These are phyloP conservation scores for Pythium phragmiticola DNA, from an alignment of 352 stramenopile genomes.

Conservation along the genomic window DNA sequence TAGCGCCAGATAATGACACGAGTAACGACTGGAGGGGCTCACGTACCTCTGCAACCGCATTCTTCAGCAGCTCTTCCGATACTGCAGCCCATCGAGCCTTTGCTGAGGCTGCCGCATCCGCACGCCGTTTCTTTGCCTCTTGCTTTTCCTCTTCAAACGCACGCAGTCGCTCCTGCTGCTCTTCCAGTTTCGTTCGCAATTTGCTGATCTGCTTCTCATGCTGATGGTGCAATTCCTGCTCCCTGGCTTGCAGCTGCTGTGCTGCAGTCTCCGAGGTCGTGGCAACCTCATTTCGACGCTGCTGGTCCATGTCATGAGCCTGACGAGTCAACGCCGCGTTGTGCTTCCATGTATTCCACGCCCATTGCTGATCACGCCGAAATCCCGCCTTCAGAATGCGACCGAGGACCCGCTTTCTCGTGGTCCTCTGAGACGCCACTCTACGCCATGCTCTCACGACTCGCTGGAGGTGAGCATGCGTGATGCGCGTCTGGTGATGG, in stretches of 20 bases:
- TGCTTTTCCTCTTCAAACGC: slow-evolving; percentile 1
- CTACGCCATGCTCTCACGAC: slow-evolving; percentile 16
- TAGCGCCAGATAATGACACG: not conserved
- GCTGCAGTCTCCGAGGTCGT: not conserved
- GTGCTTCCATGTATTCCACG: slow-evolving; percentile 19
- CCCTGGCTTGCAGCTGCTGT: not conserved
- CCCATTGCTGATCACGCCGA: slow-evolving; percentile 4
- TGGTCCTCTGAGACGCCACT: not conserved
- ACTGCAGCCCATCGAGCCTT: slow-evolving; percentile 5
- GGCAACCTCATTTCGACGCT: not conserved
- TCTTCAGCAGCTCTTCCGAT: slow-evolving; percentile 7
- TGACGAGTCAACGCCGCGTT: slow-evolving; percentile 4
- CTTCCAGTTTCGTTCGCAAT: slow-evolving; percentile 6
- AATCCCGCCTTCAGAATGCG: slow-evolving; percentile 12
- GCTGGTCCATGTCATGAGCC: not conserved
- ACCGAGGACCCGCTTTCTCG: slow-evolving; percentile 2
- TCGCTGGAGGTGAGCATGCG: not conserved
- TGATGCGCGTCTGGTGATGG: slow-evolving; percentile 10
- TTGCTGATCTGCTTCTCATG: slow-evolving; percentile 9
- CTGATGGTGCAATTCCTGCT: slow-evolving; percentile 4
- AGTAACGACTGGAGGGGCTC: not conserved
- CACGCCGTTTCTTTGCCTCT: not conserved
- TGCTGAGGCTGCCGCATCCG: not conserved
- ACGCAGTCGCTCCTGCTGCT: slow-evolving; percentile 6
- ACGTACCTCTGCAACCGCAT: slow-evolving; percentile 13